phyloP scores from a whole-genome alignment of 495 filamentous ascomycete species.

The Penicillium salamii region DNA sequence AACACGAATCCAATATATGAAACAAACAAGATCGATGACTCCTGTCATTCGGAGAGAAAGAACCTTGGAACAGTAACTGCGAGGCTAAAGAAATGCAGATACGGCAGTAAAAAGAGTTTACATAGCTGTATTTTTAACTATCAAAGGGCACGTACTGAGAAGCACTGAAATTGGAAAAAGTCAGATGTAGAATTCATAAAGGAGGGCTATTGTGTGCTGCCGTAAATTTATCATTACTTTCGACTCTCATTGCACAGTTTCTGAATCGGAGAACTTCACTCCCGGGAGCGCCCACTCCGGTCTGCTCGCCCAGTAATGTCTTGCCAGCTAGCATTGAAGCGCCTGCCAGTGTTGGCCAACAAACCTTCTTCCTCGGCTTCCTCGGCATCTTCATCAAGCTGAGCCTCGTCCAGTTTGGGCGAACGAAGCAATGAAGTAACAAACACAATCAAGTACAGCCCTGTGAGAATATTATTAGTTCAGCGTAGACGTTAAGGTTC shows the following conservation, averaged over 20 bases:
- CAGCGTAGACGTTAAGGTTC: no score
- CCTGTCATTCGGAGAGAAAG: no score
- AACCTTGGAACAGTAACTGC: no score
- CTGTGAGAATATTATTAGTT: conserved; percentile 32
- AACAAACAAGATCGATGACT: background rate
- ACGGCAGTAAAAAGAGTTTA: no score
- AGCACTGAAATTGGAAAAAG: no score
- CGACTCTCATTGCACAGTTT: background rate
- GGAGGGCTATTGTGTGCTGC: no score
- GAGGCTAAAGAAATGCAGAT: no score
- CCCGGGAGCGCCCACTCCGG: conserved; percentile 7
- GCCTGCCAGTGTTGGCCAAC: conserved; percentile 73
- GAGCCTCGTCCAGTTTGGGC: conserved; percentile 68
- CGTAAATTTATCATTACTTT: background rate
- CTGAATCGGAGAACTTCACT: background rate
- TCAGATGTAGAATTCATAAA: no score
- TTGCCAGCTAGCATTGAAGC: conserved; percentile 83
- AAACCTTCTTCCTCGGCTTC: conserved; percentile 94
- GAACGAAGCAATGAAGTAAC: conserved; percentile 73
- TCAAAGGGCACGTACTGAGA: no score
- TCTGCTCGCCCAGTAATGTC: conserved; percentile 65
- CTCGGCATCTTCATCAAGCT: conserved; percentile 84
- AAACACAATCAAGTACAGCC: conserved; percentile 75
- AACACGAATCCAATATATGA: background rate
- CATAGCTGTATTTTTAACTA: no score